phyloP scores from a whole-genome alignment of 768 basidiomycete genomes.

The Amanita molliuscula region DNA sequence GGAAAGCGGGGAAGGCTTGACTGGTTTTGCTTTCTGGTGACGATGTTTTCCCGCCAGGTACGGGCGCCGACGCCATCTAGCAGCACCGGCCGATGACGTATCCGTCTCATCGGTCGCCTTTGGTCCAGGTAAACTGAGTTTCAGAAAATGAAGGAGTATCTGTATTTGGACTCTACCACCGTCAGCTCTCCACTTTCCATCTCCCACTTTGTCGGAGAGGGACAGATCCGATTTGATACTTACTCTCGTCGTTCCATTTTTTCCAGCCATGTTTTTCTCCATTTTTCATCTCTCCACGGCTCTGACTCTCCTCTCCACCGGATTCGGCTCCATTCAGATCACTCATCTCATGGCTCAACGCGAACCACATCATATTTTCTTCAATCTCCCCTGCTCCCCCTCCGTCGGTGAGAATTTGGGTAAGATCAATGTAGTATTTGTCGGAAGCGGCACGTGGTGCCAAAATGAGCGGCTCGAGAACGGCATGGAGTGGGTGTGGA shows the following conservation, averaged over 20 bases:
- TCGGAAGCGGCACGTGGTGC: constrained; percentile 40
- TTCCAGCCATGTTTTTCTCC: constrained; percentile 48
- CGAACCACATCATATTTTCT: constrained; percentile 73
- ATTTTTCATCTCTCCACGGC: constrained; percentile 41
- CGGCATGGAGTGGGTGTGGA: constrained; percentile 45
- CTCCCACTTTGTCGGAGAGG: no score
- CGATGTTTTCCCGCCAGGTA: background rate
- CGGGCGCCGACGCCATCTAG: background rate
- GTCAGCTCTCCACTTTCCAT: background rate
- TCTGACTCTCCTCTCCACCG: constrained; percentile 19
- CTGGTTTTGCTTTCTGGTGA: constrained; percentile 11
- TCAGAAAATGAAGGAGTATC: constrained; percentile 58
- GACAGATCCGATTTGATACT: constrained; percentile 8
- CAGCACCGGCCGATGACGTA: constrained; percentile 9
- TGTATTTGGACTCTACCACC: constrained; percentile 58
- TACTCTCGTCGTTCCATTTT: constrained; percentile 65
- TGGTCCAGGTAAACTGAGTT: constrained; percentile 49
- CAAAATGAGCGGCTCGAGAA: constrained; percentile 54
- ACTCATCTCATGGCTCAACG: constrained; percentile 49
- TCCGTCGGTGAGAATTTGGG: constrained; percentile 44
- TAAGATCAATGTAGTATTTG: constrained; percentile 60
- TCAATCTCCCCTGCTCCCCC: constrained; percentile 56
- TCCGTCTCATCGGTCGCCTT: constrained; percentile 20
- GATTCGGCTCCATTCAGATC: constrained; percentile 13
- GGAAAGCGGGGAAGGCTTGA: constrained; percentile 12